Percentiles rank a stretch among this genome's conserved stretches.
These are phyloP conservation scores for Myxozyma geophila DNA, from an alignment of 805 yeast genomes.

Conservation along the genomic window DNA sequence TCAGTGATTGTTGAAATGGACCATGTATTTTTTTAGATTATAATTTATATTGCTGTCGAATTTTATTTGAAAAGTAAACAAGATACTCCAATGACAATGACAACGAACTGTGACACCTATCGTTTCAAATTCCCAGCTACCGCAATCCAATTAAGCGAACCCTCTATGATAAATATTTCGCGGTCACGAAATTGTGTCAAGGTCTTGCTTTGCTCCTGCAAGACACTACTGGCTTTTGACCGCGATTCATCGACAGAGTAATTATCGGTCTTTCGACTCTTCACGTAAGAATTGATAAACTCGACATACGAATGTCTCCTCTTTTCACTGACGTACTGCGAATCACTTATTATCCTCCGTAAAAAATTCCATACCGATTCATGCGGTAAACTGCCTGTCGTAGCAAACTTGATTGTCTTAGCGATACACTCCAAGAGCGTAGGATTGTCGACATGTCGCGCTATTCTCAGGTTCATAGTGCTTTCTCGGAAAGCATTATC, in stretches of 20 bases:
- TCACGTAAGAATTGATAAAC: conserved; percentile 16
- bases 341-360: conserved; percentile 20
- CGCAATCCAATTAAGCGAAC: conserved; percentile 13
- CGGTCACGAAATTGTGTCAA: conserved; percentile 17
- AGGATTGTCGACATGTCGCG: conserved; percentile 14
- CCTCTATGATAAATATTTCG: conserved; percentile 19
- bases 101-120: not conserved
- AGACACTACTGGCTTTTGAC: not conserved
- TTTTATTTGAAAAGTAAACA: not conserved
- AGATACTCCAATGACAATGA: not conserved
- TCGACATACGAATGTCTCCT: conserved; percentile 7
- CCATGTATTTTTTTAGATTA: not conserved
- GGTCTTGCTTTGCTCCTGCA: conserved; percentile 6
- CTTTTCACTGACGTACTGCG: conserved; percentile 13
- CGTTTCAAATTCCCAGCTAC: conserved; percentile 12
- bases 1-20: too few relatives aligned
- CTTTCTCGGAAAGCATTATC: conserved; percentile 7
- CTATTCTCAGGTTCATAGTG: not conserved
- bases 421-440: conserved; percentile 16
- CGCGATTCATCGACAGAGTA: conserved; percentile 1
- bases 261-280: conserved; percentile 19
- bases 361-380: conserved; percentile 33
- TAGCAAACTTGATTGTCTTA: conserved; percentile 26
- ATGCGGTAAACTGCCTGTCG: conserved; percentile 27
- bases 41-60: not conserved